A percentile compares a stretch with the other conserved stretches of the same genome.
These are phyloP conservation scores for Puccinia horiana DNA, from an alignment of 1,284 basidiomycete species.

Conservation along the genomic window DNA sequence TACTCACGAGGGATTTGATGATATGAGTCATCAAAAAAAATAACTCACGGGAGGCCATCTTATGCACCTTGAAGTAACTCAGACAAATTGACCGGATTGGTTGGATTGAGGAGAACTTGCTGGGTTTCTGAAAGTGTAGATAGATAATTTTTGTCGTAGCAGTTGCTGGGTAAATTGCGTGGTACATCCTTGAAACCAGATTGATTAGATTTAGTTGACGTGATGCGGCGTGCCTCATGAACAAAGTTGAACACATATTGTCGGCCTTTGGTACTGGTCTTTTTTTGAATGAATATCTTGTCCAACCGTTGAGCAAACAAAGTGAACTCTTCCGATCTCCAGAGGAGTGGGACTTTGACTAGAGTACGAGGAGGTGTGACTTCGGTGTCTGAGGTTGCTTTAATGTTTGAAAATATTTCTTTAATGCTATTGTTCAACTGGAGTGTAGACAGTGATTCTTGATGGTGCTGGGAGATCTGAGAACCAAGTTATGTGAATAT, in stretches of 20 bases:
- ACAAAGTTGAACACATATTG: background rate
- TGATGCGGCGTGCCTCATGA: background rate
- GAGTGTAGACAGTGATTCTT: background rate
- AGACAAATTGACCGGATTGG: background rate
- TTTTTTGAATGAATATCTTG: background rate
- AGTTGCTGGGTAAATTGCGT: background rate
- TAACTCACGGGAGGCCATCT: background rate
- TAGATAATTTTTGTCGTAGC: background rate
- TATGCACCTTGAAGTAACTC: background rate
- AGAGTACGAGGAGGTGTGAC: background rate
- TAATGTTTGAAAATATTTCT: background rate
- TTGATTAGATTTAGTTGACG: background rate
- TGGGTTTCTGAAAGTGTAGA: slow-evolving; percentile 6
- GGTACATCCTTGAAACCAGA: background rate
- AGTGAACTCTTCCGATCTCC: slow-evolving; percentile 7
- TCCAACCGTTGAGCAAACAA: background rate
- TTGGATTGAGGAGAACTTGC: slow-evolving; percentile 13
- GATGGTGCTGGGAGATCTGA: slow-evolving; percentile 5
- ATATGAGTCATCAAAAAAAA: background rate
- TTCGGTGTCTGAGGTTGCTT: background rate
- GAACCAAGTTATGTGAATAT: background rate
- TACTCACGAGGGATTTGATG: background rate
- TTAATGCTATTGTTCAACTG: background rate
- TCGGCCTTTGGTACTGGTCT: background rate
- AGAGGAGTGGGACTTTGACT: background rate